Conservation (phyloP, 2,329 filamentous ascomycete species). For the Ophiostoma himal-ulmi region DNA sequence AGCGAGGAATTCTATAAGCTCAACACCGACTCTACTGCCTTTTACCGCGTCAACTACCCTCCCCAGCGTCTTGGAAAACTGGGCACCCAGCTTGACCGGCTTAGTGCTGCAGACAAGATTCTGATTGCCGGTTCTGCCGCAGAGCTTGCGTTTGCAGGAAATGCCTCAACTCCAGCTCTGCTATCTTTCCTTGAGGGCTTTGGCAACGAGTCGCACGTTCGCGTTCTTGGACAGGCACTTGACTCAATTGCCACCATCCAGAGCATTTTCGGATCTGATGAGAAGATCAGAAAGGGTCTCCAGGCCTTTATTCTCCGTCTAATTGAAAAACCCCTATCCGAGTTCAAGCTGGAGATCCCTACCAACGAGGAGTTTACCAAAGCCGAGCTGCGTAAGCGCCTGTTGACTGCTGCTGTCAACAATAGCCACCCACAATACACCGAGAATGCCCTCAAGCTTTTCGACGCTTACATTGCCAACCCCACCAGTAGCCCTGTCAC, state of each 20-base stretch:
- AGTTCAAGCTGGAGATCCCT: conserved; percentile 81
- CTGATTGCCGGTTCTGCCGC: conserved; percentile 84
- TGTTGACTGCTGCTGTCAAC: conserved; percentile 69
- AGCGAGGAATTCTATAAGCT: conserved; percentile 85
- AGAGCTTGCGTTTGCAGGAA: conserved; percentile 80
- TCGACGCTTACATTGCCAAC: conserved; percentile 71
- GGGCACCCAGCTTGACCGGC: conserved; percentile 65
- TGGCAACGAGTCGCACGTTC: conserved; percentile 70
- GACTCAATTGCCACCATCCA: conserved; percentile 70
- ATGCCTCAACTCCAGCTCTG: conserved; percentile 73
- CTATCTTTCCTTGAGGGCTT: conserved; percentile 83
- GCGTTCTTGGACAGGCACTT: conserved; percentile 84
- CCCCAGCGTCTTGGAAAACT: conserved; percentile 76
- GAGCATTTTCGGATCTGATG: conserved; percentile 76
- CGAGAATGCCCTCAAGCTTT: conserved; percentile 69
- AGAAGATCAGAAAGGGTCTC: conserved; percentile 63
- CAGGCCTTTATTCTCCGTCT: conserved; percentile 75
- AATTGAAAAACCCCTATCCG: conserved; percentile 65
- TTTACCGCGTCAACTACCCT: conserved; percentile 89
- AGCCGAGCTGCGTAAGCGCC: conserved; percentile 72
- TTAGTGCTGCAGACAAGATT: conserved; percentile 86
- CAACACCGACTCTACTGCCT: conserved; percentile 82
- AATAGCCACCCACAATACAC: conserved; percentile 71
- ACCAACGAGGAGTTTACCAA: conserved; percentile 73
- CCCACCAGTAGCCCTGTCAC: conserved; percentile 64